Base-by-base conservation (phyloP, 164 flowering plant genomes). In the Annona squamosa region DNA sequence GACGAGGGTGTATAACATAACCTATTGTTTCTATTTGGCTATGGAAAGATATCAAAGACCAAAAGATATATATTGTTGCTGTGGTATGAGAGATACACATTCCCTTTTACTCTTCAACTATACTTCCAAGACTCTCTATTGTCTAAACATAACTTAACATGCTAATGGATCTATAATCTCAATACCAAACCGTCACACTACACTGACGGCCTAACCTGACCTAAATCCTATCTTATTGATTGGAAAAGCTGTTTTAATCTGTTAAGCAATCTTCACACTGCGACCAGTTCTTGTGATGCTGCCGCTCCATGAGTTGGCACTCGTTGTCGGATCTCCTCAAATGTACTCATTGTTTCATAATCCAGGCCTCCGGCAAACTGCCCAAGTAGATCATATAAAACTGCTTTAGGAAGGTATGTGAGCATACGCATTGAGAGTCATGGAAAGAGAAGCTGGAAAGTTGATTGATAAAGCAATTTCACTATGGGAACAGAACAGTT, bases 331-430 rank as follows among this genome's bases (percentile, higher is more conserved):
- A 90, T 86, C 70, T 90, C 90, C 75, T 88, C 91, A 44, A 88
- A 85, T 44, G 88, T 87, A 16, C 86, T 78, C 81, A 90, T 72
- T 74, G 90, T 87, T 77, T 90, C 90, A 63, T 90, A 78, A 74
- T 90, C 94, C 67, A 90, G 87, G 6, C 88, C 94, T 72, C 94
- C 92, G 3, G 87, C 84, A 84, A 90, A 88, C 92, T 90, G 86
- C 81, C 71, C 9, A 48, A 62, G 74, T 3, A 47, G 2, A 72
- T 44, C 71, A 4, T 42, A 13, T 42, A 12, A 37, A 66, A 16
- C 43, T 66, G 46, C 47, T 7, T 41, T 43, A 66, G 65, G 45
- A 66, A 66, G 41, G 46, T 66, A 41, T 63, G 17, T 66, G 13
- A 41, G 68, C 67, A 19, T 19, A 44, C 19, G 10, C 13, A 26